phyloP scores from a whole-genome alignment of 2,329 filamentous ascomycete species.

The Fusarium chaquense region DNA sequence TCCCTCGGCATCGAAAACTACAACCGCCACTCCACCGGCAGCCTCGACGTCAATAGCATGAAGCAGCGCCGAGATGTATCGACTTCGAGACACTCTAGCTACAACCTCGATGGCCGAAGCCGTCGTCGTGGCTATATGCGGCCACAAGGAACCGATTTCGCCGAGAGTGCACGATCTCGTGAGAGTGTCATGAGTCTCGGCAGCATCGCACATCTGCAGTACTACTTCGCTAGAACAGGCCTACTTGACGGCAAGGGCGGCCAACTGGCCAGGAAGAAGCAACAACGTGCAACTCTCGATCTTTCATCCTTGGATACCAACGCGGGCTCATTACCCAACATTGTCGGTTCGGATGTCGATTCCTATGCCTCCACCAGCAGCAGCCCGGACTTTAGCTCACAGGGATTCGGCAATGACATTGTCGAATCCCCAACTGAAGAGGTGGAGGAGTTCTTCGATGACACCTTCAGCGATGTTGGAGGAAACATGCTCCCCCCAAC shows the following conservation, averaged over 20 bases:
- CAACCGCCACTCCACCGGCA: slow-evolving; percentile 71
- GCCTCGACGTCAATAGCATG: slow-evolving; percentile 67
- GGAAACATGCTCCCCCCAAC: slow-evolving; percentile 94
- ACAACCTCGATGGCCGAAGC: slow-evolving; percentile 56
- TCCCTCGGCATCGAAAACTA: slow-evolving; percentile 67
- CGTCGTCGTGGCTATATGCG: slow-evolving; percentile 86
- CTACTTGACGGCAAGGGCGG: slow-evolving; percentile 93
- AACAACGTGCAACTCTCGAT: slow-evolving; percentile 69
- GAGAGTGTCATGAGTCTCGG: slow-evolving; percentile 97
- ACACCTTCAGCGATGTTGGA: slow-evolving; percentile 72
- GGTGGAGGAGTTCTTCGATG: slow-evolving; percentile 65
- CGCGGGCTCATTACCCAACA: slow-evolving; percentile 51
- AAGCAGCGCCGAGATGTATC: slow-evolving; percentile 52
- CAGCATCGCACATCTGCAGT: slow-evolving; percentile 96
- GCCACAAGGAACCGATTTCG: slow-evolving; percentile 88
- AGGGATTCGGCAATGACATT: slow-evolving; percentile 55
- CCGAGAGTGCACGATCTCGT: slow-evolving; percentile 86
- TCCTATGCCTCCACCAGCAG: slow-evolving; percentile 71
- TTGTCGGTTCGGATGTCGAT: slow-evolving; percentile 64
- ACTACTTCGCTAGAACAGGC: slow-evolving; percentile 97
- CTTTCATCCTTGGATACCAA: slow-evolving; percentile 63
- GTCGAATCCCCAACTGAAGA: slow-evolving; percentile 63
- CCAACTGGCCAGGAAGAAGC: slow-evolving; percentile 80
- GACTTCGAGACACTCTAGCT: slow-evolving; percentile 62
- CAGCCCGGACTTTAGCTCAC: slow-evolving; percentile 66